Evolutionary conservation across 1,139 yeast genomes (phyloP).

Genomic region (Debaryomyces fabryi): DNA sequence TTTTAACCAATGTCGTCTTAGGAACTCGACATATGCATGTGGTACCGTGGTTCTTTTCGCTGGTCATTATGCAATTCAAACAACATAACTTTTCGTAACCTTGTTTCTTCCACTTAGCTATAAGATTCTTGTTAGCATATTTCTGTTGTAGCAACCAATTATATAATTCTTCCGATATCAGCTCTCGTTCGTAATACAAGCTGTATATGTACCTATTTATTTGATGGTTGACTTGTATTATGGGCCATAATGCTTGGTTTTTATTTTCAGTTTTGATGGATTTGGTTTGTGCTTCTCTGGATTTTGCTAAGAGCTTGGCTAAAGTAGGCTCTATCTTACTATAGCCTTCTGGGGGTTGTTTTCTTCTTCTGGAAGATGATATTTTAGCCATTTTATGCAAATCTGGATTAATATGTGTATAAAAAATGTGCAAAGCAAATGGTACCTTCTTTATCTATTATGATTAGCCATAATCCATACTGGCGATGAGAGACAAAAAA

Average conservation of each 20-base stretch:
- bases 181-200: slow-evolving; percentile 67
- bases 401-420: background rate
- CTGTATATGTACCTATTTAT: slow-evolving; percentile 77
- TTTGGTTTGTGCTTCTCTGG: slow-evolving; percentile 58
- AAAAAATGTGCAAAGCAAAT: background rate
- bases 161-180: slow-evolving; percentile 70
- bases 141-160: slow-evolving; percentile 73
- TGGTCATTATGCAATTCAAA: slow-evolving; percentile 71
- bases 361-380: slow-evolving; percentile 44
- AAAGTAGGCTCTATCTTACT: slow-evolving; percentile 71
- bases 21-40: slow-evolving; percentile 91
- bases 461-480: background rate
- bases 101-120: slow-evolving; percentile 89
- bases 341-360: slow-evolving; percentile 74
- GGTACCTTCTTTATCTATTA: background rate
- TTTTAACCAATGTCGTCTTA: slow-evolving; percentile 49
- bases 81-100: slow-evolving; percentile 92
- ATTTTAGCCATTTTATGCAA: slow-evolving; percentile 39
- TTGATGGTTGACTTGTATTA: slow-evolving; percentile 71
- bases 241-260: slow-evolving; percentile 70
- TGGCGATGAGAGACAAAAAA: slow-evolving; percentile 8
- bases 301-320: slow-evolving; percentile 58
- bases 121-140: slow-evolving; percentile 67
- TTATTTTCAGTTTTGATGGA: slow-evolving; percentile 35
- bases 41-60: slow-evolving; percentile 63